Evolutionary conservation across 208 protist species (phyloP), one percentile per base, ranked within the genome.

Genomic region (Acanthamoeba lenticulata): DNA sequence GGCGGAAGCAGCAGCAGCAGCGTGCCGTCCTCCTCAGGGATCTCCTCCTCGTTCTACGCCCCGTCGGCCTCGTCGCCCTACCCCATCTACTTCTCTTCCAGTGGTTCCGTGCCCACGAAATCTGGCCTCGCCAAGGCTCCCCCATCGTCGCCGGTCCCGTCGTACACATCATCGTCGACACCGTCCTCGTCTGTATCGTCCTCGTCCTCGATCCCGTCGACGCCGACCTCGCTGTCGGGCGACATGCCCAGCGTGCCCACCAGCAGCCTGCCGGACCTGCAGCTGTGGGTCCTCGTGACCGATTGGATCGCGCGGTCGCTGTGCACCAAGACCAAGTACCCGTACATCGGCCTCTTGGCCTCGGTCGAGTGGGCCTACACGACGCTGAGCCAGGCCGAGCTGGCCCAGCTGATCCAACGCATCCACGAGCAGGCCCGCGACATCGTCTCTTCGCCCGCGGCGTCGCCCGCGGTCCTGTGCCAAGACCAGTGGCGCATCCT

Each of bases 221-320:
- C 65, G 7, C 65, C 52, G 52, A 21, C n/a, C 52, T 60, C 52
- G 0, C n/a, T 24, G 52, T 60, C 52, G 52, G 17, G 17, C 52
- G 52, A 60, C 19, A 60, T 60, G 52, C 4, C 17, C 21, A 24
- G 21, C 52, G 19, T 60, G 4, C 52, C 52, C 21, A 5, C 5
- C 9, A 21, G 21, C 52, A 21, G n/a, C n/a, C n/a, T n/a, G 21
- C 15, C 38, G 9, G 65, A 74, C 11, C 32, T 74, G 15, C 19
- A 34, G 9, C 65, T 74, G 65, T 74, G 65, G 65, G 7, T 40
- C 0, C 21, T 74, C n/a, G 36, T 74, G n/a, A 74, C 65, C 65
- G 65, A 74, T 21, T 74, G 65, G 65, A 74, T 74, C n/a, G n/a
- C 65, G 19, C 65, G 65, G n/a, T 74, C 65, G 32, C 65, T 74